Evolutionary conservation across 345 rosid species (phyloP).

Genomic region (Microthlaspi erraticum): DNA sequence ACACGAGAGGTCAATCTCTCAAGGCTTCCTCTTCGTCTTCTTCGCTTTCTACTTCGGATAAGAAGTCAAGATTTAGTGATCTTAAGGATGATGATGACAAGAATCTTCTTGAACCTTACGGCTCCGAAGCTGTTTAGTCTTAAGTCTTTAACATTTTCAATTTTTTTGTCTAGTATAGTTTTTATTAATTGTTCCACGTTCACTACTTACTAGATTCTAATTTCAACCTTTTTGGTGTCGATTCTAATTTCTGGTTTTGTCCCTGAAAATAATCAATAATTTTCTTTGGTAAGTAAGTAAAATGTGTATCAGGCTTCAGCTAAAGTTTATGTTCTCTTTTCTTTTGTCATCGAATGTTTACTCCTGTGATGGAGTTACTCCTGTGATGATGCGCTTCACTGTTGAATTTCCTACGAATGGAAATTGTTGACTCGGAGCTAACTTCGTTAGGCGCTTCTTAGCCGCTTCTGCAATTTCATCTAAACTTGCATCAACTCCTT

Average conservation of each 20-base stretch:
- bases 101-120: slow-evolving; percentile 41
- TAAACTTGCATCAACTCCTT: too few relatives aligned
- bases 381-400: not conserved
- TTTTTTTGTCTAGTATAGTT: slow-evolving; percentile 25
- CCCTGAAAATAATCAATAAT: slow-evolving; percentile 15
- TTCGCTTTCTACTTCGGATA: slow-evolving; percentile 18
- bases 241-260: slow-evolving; percentile 17
- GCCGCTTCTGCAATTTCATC: too few relatives aligned
- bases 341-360: not conserved
- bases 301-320: not conserved
- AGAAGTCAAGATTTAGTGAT: slow-evolving; percentile 45
- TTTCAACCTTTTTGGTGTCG: not conserved
- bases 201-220: slow-evolving; percentile 6
- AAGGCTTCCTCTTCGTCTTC: slow-evolving; percentile 34
- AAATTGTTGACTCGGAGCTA: not conserved
- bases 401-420: not conserved
- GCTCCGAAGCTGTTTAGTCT: slow-evolving; percentile 47
- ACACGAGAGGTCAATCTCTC: slow-evolving; percentile 48
- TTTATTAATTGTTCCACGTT: slow-evolving; percentile 31
- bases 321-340: not conserved
- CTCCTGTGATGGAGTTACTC: not conserved
- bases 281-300: not conserved
- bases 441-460: not conserved
- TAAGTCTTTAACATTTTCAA: slow-evolving; percentile 28
- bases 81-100: slow-evolving; percentile 37